A percentile compares a stretch with the other conserved stretches of the same genome.
Conservation (phyloP, 768 basidiomycete genomes). For the Leccinum subtestaceum region DNA sequence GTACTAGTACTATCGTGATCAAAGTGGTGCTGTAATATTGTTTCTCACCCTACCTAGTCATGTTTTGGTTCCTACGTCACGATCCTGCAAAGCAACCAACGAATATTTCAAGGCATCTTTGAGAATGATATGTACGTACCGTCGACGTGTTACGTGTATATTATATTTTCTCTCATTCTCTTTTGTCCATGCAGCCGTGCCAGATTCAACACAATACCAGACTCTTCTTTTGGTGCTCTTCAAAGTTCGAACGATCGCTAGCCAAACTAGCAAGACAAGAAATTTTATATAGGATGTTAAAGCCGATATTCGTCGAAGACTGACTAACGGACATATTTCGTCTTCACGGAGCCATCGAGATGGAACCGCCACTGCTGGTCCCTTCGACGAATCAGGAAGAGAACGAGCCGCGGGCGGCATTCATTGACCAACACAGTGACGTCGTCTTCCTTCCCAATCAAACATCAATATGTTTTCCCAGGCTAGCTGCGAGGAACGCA, state of each 20-base stretch:
- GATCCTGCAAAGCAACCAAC: conserved; percentile 73
- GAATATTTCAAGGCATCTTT: conserved; percentile 83
- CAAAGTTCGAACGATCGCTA: conserved; percentile 52
- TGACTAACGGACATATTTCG: conserved; percentile 75
- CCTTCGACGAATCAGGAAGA: conserved; percentile 65
- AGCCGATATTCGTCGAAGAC: conserved; percentile 66
- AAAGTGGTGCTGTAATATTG: background rate
- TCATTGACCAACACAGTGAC: conserved; percentile 80
- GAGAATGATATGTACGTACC: conserved; percentile 63
- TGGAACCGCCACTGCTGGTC: conserved; percentile 79
- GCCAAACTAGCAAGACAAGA: conserved; percentile 60
- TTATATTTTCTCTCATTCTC: background rate
- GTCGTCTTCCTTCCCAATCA: conserved; percentile 72
- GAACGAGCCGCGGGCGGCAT: conserved; percentile 61
- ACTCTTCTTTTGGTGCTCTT: conserved; percentile 77
- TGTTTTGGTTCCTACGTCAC: conserved; percentile 78
- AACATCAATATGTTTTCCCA: conserved; percentile 71
- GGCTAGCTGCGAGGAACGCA: conserved; percentile 66
- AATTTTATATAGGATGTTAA: conserved; percentile 74
- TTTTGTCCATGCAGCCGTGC: conserved; percentile 50
- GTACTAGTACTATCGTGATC: conserved; percentile 22
- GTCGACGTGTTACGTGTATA: background rate
- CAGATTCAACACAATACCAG: conserved; percentile 78
- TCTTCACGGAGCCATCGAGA: conserved; percentile 86
- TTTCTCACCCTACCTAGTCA: conserved; percentile 47